Percentiles rank a stretch among this genome's conserved stretches.
Evolutionary conservation across 2,329 filamentous ascomycete species (phyloP).

Genomic region (Onygena corvina): DNA sequence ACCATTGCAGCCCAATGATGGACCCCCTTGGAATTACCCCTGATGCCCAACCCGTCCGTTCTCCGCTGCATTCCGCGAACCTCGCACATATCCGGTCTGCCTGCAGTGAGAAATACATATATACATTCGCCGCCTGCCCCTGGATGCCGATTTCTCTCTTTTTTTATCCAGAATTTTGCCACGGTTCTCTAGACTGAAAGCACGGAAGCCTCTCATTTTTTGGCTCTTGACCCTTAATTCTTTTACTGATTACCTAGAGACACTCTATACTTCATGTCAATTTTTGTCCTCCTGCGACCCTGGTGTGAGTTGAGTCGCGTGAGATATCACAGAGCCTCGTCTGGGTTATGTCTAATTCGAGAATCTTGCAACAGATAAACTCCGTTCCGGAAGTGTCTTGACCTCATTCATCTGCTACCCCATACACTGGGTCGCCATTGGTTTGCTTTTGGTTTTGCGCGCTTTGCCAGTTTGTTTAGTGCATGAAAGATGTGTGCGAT

Average conservation of each 20-base stretch:
- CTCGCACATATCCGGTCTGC: background rate
- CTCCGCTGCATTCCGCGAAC: constrained; percentile 1
- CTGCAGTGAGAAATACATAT: background rate
- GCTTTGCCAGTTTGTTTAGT: constrained; percentile 4
- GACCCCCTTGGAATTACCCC: background rate
- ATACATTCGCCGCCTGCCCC: background rate
- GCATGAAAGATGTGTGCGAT: constrained; percentile 16
- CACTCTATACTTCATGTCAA: constrained; percentile 1
- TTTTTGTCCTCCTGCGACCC: constrained; percentile 6
- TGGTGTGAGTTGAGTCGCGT: constrained; percentile 14
- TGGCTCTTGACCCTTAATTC: background rate
- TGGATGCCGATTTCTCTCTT: background rate
- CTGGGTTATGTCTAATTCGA: constrained; percentile 16
- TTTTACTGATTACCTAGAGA: background rate
- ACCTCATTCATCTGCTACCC: constrained; percentile 8
- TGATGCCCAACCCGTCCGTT: constrained; percentile 4
- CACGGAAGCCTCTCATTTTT: background rate
- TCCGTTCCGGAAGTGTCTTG: constrained; percentile 12
- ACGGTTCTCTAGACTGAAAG: background rate
- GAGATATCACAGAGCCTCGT: constrained; percentile 9
- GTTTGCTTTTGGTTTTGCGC: constrained; percentile 8
- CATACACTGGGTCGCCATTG: background rate
- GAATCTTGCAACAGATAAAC: constrained; percentile 13
- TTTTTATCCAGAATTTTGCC: background rate
- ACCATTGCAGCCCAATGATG: constrained; percentile 3